Evolutionary conservation across 1,284 basidiomycete genomes (phyloP), one percentile per base, ranked within the genome.

Genomic region (Sanghuangporus sanghuang): DNA sequence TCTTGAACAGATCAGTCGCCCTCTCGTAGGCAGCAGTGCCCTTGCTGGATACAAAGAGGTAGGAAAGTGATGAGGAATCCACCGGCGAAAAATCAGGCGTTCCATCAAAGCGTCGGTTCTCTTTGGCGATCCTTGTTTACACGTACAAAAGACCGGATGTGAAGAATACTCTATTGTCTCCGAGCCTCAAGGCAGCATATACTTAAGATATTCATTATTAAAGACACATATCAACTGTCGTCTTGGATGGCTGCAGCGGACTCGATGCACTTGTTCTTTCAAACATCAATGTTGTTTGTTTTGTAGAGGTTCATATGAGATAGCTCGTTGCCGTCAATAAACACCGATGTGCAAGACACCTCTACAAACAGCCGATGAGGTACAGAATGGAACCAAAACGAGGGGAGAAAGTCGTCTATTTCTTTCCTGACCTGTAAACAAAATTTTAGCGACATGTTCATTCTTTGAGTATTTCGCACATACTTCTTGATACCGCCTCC

Each of bases 401-500:
- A 46, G 7, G 5, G 2, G 21, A 18, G 7, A 18, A 18, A 14
- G 6, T 18, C 44, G 44, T 56, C 46, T 80, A 89, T 74, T 89
- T 89, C 84, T 89, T 90, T 58, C 85, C 85, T 44, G 87, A 89
- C 75, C 89, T 89, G 68, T 59, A 42, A 46, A 35, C 16, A 32
- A 32, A 32, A 21, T 32, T 32, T 50, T 39, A 57, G 32, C 35
- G 39, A 39, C 44, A 57, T 18, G 48, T 8, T 14, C 12, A 38
- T 11, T 40, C 2, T 35, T 9, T 52, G 27, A 38, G 23, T 6
- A 42, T 40, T 23, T 32, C 18, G 16, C 23, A 66, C 69, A 27
- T 73, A 90, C 90, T 92, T 91, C 83, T 92, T 92, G 79, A 92
- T 90, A 42, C 90, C 90, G 40, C 89, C 64, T 8, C 61, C 87